Evolutionary conservation across 768 basidiomycete genomes (phyloP).

Genomic region (Boletus pseudopeckii): DNA sequence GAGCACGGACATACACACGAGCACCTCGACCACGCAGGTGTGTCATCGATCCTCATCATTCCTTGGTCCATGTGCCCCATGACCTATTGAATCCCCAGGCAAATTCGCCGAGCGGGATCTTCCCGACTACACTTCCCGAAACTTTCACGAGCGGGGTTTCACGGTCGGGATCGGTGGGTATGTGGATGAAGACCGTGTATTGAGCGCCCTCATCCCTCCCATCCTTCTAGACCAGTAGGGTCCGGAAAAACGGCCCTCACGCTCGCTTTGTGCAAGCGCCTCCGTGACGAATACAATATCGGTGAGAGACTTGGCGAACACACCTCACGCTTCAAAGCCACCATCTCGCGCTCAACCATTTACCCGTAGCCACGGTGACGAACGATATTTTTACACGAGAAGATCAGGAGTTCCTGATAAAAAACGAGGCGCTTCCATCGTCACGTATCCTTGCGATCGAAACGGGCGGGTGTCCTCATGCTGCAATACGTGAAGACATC

Average conservation of each 20-base stretch:
- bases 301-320: conserved; percentile 45
- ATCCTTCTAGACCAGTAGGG: conserved; percentile 78
- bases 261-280: conserved; percentile 78
- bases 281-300: conserved; percentile 86
- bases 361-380: conserved; percentile 79
- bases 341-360: conserved; percentile 8
- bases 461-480: conserved; percentile 97
- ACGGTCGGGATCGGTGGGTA: conserved; percentile 98
- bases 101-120: conserved; percentile 90
- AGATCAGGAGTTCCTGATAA: conserved; percentile 96
- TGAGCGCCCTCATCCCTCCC: neutral
- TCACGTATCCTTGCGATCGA: conserved; percentile 93
- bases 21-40: conserved; percentile 85
- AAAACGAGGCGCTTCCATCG: conserved; percentile 80
- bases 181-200: conserved; percentile 23
- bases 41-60: conserved; percentile 9
- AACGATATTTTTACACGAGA: conserved; percentile 99
- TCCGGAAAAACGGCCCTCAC: conserved; percentile 96
- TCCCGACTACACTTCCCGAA: conserved; percentile 79
- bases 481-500: conserved; percentile 97
- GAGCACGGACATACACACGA: conserved; percentile 98
- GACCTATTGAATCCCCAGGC: conserved; percentile 42
- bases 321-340: neutral
- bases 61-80: neutral
- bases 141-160: conserved; percentile 92